These are phyloP conservation scores for Vitis rupestris DNA, from an alignment of 164 flowering plant species.

Conservation along the genomic window DNA sequence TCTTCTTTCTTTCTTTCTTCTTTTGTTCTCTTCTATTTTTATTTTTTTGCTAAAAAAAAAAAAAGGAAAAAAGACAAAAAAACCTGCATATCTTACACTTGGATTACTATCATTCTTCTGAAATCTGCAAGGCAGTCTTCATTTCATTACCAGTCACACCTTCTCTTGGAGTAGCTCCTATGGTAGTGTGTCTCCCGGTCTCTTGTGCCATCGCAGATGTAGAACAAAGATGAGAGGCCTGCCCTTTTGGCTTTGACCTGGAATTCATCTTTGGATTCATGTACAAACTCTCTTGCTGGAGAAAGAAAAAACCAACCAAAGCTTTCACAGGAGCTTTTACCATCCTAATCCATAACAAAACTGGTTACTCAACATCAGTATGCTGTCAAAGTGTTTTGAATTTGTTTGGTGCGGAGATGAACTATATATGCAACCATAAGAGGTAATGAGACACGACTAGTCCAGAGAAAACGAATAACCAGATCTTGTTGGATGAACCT, in stretches of 20 bases:
- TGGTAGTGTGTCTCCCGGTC: background rate
- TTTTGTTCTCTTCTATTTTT: no score
- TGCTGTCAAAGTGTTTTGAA: slow-evolving; percentile 1
- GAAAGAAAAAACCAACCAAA: slow-evolving; percentile 4
- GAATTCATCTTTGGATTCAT: slow-evolving; percentile 21
- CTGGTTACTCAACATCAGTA: slow-evolving; percentile 8
- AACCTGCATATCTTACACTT: slow-evolving; percentile 14
- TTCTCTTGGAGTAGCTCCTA: background rate
- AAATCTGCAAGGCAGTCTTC: slow-evolving; percentile 5
- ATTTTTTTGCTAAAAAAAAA: no score
- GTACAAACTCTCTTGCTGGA: slow-evolving; percentile 16
- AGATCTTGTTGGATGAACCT: slow-evolving; percentile 10
- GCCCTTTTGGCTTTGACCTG: slow-evolving; percentile 61
- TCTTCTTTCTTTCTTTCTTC: no score
- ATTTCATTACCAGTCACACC: background rate
- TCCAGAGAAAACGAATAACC: slow-evolving; percentile 25
- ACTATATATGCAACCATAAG: slow-evolving; percentile 10
- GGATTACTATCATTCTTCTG: background rate
- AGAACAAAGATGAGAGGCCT: slow-evolving; percentile 29
- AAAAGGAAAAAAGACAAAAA: background rate
- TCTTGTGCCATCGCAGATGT: slow-evolving; percentile 1
- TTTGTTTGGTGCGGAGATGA: background rate
- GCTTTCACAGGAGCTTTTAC: slow-evolving; percentile 12
- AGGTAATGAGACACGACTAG: slow-evolving; percentile 22
- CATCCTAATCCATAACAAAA: slow-evolving; percentile 18